Evolutionary conservation across 371 early-diverging fungal species (phyloP).

Genomic region (Mortierella sp.): DNA sequence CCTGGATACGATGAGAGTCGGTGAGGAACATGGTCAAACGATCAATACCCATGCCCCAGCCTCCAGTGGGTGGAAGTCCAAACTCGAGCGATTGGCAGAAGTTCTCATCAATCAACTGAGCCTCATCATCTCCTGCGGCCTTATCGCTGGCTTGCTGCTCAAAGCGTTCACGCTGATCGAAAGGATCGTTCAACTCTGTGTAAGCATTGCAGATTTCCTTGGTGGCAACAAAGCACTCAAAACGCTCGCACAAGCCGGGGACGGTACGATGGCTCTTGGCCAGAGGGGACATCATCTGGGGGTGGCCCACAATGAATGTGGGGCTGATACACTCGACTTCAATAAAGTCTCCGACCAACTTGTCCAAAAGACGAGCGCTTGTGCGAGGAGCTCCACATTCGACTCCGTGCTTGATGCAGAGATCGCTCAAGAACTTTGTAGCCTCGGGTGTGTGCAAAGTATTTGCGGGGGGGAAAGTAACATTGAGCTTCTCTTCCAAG

Average conservation of each 20-base stretch:
- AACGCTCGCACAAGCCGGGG: slow-evolving; percentile 98
- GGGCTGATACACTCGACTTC: slow-evolving; percentile 97
- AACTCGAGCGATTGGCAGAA: slow-evolving; percentile 99
- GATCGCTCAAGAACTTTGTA: slow-evolving; percentile 89
- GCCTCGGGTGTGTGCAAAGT: slow-evolving; percentile 87
- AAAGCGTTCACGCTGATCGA: slow-evolving; percentile 98
- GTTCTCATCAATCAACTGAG: slow-evolving; percentile 98
- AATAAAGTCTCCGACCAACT: slow-evolving; percentile 97
- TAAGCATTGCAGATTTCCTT: slow-evolving; percentile 99
- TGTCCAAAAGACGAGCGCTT: slow-evolving; percentile 95
- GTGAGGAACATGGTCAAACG: slow-evolving; percentile 99
- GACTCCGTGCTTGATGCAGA: slow-evolving; percentile 94
- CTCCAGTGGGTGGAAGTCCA: slow-evolving; percentile 99
- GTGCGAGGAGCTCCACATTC: slow-evolving; percentile 97
- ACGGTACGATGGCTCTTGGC: slow-evolving; percentile 98
- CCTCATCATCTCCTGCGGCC: slow-evolving; percentile 99
- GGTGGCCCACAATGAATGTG: slow-evolving; percentile 98
- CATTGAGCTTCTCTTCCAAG: slow-evolving; percentile 90
- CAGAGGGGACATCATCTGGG: slow-evolving; percentile 99
- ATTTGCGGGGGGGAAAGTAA: slow-evolving; percentile 92
- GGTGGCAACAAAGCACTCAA: slow-evolving; percentile 99
- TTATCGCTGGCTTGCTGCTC: slow-evolving; percentile 97
- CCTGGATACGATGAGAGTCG: slow-evolving; percentile 98
- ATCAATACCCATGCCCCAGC: slow-evolving; percentile 99
- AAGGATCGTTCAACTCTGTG: slow-evolving; percentile 99